Base-by-base conservation (phyloP, 306 rosid genomes). In the Echinosophora koreensis region DNA sequence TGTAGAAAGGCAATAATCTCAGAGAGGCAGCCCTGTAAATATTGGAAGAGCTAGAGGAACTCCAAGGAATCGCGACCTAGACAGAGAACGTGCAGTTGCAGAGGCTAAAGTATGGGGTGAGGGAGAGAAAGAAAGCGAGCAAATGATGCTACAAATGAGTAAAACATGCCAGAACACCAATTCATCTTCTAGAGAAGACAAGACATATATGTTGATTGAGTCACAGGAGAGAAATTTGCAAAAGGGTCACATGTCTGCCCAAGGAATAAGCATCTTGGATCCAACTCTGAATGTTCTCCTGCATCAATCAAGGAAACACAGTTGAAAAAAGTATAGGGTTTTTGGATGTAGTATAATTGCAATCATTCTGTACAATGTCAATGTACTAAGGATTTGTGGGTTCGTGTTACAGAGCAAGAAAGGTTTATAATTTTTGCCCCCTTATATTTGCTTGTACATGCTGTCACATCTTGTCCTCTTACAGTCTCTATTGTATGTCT, bases 61-160 rank as follows among this genome's bases (percentile, higher is more conserved):
- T 35, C 88, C 86, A 1, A 88, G 97, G 86, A 92, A 89, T 83
- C 99, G 97, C 0, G 97, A 96, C 85, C 82, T 96, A 22, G 97
- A 96, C 64, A 75, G 99, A 82, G 99, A 96, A 61, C 96, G 98
- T 7, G 98, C 92, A 0, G 99, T 96, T 35, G 98, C 98, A 4
- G 98, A 92, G 75, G 97, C 97, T 0, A 95, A 89, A 89, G 93
- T 92, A 42, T 95, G 98, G 97, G 97, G 97, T 0, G 98, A 96
- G 86, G 92, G 97, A 88, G 98, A 77, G 98, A 92, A 61, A 89
- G 87, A 76, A 96, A 92, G 81, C 82, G 93, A 38, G 97, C 97
- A 28, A 86, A 84, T 38, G 97, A 95, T 80, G 87, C 92, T 78
- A 85, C 98, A 30, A 88, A 88, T 66, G 98, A 90, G 82, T 94